Base-by-base conservation (phyloP, 306 rosid species). In the Sicyos baderoa region DNA sequence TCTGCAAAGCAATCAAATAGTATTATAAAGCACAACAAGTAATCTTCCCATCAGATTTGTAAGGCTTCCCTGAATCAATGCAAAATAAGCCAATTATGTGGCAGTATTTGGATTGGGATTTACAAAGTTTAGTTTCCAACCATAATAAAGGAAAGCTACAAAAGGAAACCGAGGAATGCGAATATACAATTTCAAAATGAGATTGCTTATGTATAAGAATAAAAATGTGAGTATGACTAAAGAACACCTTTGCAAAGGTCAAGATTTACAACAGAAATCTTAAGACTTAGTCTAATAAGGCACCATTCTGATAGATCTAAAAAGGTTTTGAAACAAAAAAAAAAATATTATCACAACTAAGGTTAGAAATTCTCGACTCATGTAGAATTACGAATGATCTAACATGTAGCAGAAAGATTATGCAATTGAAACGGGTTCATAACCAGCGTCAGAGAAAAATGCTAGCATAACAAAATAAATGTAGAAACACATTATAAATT, bases 401-500 rank as follows among this genome's bases (percentile, higher is more conserved):
- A 35, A 13, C 45, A 14, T 65, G 19, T 50, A 12, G 71, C 14
- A 66, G 40, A 2, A 66, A 47, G 42, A 22, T 23, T 52, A 19
- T 64, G 70, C 70, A 66, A 65, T 21, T 65, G 25, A 65, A n/a
- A 47, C 12, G 2, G 53, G 37, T 65, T 65, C 71, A 45, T 22
- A 10, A 44, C 37, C 19, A 19, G 32, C 23, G 4, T 60, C 22
- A 16, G 23, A 18, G 17, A 63, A 64, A 64, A 73, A 40, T 25
- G 54, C 50, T 51, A 37, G 55, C 54, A 75, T 64, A 70, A 60
- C 42, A 51, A 15, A 9, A 27, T 9, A 50, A 78, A 17, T 68
- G 52, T 45, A 16, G 58, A 9, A 44, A 75, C n/a, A 23, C 56
- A 61, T 62, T 65, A 66, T 57, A 75, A 82, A 54, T 57, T 1